Conservation (phyloP, 495 filamentous ascomycete genomes). For the Extremus antarcticus region DNA sequence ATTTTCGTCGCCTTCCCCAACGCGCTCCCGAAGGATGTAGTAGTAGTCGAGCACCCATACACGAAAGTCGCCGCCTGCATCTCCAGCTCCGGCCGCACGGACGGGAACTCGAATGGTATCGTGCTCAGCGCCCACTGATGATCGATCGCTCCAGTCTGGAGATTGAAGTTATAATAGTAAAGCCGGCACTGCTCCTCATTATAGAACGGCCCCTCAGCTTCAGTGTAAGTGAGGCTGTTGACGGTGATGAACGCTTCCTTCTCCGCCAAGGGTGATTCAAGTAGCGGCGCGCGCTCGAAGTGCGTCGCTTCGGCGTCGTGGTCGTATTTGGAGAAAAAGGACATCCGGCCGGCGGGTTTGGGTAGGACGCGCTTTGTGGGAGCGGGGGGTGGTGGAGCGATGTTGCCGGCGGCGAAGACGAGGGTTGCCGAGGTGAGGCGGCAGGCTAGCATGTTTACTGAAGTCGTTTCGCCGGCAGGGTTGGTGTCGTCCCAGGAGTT, state of each 20-base stretch:
- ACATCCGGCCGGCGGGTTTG: constrained; percentile 16
- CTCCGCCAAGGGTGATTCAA: constrained; percentile 18
- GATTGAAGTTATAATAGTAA: constrained; percentile 51
- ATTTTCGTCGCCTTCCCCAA: constrained; percentile 50
- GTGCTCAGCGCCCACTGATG: constrained; percentile 51
- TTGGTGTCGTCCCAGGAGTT: constrained; percentile 48
- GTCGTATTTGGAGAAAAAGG: constrained; percentile 29
- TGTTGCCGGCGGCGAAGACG: constrained; percentile 47
- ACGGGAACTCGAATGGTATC: constrained; percentile 55
- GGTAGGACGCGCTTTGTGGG: constrained; percentile 23
- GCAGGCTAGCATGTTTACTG: constrained; percentile 51
- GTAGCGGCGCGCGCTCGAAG: constrained; percentile 12
- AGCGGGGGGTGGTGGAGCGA: constrained; percentile 33
- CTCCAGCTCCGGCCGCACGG: constrained; percentile 37
- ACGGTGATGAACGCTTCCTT: constrained; percentile 6
- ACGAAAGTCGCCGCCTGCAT: constrained; percentile 46
- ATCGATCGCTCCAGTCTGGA: constrained; percentile 32
- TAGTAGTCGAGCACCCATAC: constrained; percentile 45
- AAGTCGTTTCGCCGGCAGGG: constrained; percentile 11
- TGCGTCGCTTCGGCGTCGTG: constrained; percentile 11
- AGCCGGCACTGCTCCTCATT: constrained; percentile 54
- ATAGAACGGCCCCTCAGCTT: neutral
- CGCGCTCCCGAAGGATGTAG: constrained; percentile 38
- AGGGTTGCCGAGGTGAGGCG: constrained; percentile 49
- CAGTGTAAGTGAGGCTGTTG: neutral